Evolutionary conservation across 2,329 filamentous ascomycete species (phyloP).

Genomic region (Orbilia javanica): DNA sequence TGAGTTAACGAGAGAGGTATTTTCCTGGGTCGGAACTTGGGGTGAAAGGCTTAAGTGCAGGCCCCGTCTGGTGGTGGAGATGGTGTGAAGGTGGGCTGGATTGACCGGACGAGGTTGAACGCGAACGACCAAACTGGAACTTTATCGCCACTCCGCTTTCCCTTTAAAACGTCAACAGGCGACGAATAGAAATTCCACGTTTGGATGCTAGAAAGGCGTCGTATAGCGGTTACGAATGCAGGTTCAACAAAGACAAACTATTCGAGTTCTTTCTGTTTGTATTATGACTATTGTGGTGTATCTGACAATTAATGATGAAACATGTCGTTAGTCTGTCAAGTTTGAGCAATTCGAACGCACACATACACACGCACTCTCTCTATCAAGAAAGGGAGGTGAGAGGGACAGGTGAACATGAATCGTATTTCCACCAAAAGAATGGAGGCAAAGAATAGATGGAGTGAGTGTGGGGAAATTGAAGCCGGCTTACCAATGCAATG

Average conservation of each 20-base stretch:
- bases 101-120: conserved; percentile 22
- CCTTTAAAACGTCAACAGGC: conserved; percentile 8
- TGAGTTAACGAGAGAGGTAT: conserved; percentile 26
- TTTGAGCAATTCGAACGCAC: conserved; percentile 7
- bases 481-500: conserved; percentile 55
- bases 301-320: neutral
- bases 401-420: conserved; percentile 19
- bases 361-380: no score
- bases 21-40: conserved; percentile 1
- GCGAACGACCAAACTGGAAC: conserved; percentile 40
- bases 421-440: conserved; percentile 12
- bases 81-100: conserved; percentile 34
- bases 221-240: conserved; percentile 24
- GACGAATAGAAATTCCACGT: conserved; percentile 22
- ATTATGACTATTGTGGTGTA: neutral
- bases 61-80: conserved; percentile 18
- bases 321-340: conserved; percentile 15
- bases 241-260: neutral
- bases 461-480: conserved; percentile 38
- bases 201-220: conserved; percentile 7
- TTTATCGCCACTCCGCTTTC: conserved; percentile 50
- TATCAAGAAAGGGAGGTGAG: neutral
- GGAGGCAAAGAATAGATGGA: conserved; percentile 1
- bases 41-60: conserved; percentile 24
- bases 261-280: neutral